phyloP scores from a whole-genome alignment of 129 eudicot genomes.

The Kitagawia praeruptora region DNA sequence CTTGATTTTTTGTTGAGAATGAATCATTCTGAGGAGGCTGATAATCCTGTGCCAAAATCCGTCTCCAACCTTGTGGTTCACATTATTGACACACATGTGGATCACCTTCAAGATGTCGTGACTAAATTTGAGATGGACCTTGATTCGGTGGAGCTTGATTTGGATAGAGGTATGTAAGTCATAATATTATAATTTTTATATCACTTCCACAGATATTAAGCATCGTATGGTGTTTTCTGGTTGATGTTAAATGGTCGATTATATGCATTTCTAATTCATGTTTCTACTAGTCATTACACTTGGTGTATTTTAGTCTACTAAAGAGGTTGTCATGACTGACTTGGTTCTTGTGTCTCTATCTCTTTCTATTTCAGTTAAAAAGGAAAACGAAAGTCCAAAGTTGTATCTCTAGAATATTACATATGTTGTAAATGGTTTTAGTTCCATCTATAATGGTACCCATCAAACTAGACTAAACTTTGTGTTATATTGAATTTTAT shows the following conservation, averaged over 20 bases:
- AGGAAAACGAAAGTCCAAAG: neutral
- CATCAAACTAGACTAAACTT: neutral
- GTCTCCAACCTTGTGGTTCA: conserved; percentile 87
- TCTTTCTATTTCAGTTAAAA: neutral
- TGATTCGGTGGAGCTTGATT: conserved; percentile 74
- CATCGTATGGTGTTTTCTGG: neutral
- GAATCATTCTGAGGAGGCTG: conserved; percentile 99
- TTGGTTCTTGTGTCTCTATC: neutral
- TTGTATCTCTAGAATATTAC: neutral
- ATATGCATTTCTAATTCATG: neutral
- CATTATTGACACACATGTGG: conserved; percentile 84
- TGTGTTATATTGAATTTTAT: neutral
- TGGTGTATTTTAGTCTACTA: neutral
- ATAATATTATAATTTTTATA: neutral
- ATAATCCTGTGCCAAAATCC: conserved; percentile 91
- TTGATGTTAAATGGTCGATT: neutral
- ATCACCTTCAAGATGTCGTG: conserved; percentile 93
- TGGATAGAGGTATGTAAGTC: conserved; percentile 63
- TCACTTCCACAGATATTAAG: neutral
- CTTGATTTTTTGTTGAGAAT: conserved; percentile 79
- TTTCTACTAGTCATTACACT: neutral
- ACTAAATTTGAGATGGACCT: conserved; percentile 93
- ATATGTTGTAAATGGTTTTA: neutral
- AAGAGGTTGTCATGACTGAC: neutral
- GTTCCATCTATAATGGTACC: neutral